A percentile compares a stretch with the other conserved stretches of the same genome.
Evolutionary conservation across 23 red algal genomes (phyloP).

Genomic region (Agarophyton chilense): DNA sequence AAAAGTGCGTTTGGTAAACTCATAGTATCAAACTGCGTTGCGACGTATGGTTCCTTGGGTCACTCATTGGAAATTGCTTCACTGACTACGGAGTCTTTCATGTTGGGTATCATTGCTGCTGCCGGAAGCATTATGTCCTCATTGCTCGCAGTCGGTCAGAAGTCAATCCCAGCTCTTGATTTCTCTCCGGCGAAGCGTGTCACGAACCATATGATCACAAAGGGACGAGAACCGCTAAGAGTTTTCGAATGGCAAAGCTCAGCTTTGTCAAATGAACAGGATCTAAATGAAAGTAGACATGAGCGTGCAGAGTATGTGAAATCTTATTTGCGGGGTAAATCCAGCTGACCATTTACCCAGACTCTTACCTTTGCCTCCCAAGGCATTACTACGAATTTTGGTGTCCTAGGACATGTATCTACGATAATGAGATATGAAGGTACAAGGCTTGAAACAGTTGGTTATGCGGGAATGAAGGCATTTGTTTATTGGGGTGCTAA

Average conservation of each 20-base stretch:
- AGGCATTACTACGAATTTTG: not conserved
- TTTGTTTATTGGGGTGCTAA: not conserved
- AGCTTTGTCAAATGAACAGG: not conserved
- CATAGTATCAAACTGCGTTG: not conserved
- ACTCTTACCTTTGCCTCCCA: constrained; percentile 11
- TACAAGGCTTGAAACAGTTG: not conserved
- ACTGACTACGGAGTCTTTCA: not conserved
- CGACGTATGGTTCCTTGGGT: not conserved
- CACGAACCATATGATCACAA: not conserved
- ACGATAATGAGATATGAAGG: not conserved
- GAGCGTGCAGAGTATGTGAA: not conserved
- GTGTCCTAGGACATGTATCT: not conserved
- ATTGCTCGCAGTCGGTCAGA: not conserved
- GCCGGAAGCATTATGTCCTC: constrained; percentile 1
- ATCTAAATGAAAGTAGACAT: not conserved
- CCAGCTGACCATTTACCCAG: not conserved
- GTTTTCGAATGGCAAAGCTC: not conserved
- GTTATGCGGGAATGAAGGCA: not conserved
- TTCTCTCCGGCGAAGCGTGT: not conserved
- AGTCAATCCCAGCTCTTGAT: not conserved
- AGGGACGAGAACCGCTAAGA: not conserved
- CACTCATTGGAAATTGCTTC: not conserved
- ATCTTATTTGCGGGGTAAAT: not conserved
- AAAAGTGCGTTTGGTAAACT: not conserved
- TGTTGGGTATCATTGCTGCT: not conserved